Evolutionary conservation across 164 flowering plant species (phyloP).

Genomic region (Berberis thunbergii): DNA sequence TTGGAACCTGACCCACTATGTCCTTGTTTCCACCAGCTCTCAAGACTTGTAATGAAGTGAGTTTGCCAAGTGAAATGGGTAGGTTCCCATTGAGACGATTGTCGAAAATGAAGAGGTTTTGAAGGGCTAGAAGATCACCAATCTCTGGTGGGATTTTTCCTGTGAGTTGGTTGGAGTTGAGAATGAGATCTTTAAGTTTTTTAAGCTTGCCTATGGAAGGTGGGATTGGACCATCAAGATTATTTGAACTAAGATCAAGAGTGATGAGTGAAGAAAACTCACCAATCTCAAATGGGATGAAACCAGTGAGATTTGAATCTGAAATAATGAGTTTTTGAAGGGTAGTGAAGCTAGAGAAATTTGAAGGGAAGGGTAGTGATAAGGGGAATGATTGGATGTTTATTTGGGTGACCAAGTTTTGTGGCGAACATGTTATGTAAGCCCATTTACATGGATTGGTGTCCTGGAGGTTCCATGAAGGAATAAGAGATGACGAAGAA

Average conservation of each 20-base stretch:
- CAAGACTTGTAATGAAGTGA: constrained; percentile 36
- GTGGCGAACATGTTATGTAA: constrained; percentile 36
- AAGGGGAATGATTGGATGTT: constrained; percentile 39
- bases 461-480: constrained; percentile 36
- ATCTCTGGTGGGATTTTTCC: constrained; percentile 65
- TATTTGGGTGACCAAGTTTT: constrained; percentile 33
- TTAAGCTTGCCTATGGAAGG: constrained; percentile 41
- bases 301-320: constrained; percentile 70
- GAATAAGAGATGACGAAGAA: constrained; percentile 3
- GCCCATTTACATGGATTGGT: constrained; percentile 59
- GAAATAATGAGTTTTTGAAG: constrained; percentile 61
- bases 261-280: constrained; percentile 25
- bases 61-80: constrained; percentile 48
- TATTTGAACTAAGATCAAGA: constrained; percentile 62
- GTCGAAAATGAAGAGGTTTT: constrained; percentile 47
- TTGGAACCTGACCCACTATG: constrained; percentile 57
- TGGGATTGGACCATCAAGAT: constrained; percentile 60
- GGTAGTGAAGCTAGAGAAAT: constrained; percentile 32
- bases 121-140: constrained; percentile 35
- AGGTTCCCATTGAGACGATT: constrained; percentile 46
- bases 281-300: constrained; percentile 53
- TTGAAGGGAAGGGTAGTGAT: constrained; percentile 34
- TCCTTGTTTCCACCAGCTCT: constrained; percentile 82
- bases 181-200: constrained; percentile 39
- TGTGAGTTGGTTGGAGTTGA: constrained; percentile 71